Base-by-base conservation (phyloP, 306 rosid genomes). In the Styphnolobium japonicum region DNA sequence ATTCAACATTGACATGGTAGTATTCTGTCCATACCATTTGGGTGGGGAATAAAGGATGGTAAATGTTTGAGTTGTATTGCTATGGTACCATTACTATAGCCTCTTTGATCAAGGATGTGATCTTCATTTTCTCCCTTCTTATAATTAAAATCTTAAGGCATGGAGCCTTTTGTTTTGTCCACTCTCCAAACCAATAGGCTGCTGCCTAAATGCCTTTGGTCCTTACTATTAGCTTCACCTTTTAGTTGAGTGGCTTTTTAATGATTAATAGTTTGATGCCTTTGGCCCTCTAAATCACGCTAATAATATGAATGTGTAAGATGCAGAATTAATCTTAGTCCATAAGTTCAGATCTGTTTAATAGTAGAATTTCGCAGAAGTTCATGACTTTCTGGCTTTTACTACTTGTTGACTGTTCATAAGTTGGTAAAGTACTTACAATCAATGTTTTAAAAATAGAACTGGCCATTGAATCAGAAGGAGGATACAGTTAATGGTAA, bases 1-100 rank as follows among this genome's bases (percentile, higher is more conserved):
- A 81, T 89, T 83, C 92, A 84, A 84, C 49, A 55, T 91, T 62
- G 87, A 86, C 85, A 83, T 48, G 98, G 97, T 91, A 94, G 70
- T 82, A 49, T 67, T 63, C 51, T 42, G 19, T 81, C 12, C n/a
- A 36, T 76, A 51, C 31, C n/a, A 0, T 14, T 55, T 67, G 14
- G 71, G 61, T 37, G 43, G 25, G 37, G 10, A 55, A 10, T 75
- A 57, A 57, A 46, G 43, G 57, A 10, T 39, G 42, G 42, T 66
- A 29, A 71, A 49, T 12, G 27, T 46, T 15, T 67, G 75, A 46
- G n/a, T 75, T 60, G 73, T 23, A 27, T 62, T 76, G 31, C 55
- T 77, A 21, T 39, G 45, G 16, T 71, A 34, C n/a, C 34, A 52
- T 72, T 19, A 18, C 34, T 10, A 9, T 45, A 57, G 55, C 75